Percentiles rank a stretch among this genome's conserved stretches.
These are phyloP conservation scores for Ophiostoma sp. DNA, from an alignment of 2,329 filamentous ascomycete genomes.

Conservation along the genomic window DNA sequence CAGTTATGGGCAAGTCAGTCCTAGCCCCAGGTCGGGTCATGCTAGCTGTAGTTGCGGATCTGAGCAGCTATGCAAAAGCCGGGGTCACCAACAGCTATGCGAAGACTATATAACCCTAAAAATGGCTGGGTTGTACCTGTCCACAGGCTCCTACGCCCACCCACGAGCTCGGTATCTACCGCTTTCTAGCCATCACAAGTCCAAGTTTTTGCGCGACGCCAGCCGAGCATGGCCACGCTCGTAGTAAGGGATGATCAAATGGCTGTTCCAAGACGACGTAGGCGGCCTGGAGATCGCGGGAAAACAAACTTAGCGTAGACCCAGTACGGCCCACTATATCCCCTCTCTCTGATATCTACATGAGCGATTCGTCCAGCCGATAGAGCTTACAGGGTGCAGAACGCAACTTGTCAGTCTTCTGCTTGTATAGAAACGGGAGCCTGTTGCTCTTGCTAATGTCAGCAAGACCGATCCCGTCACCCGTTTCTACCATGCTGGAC, in stretches of 20 bases:
- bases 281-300: no score
- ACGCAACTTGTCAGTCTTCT: background rate
- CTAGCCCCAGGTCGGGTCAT: constrained; percentile 37
- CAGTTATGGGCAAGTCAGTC: constrained; percentile 36
- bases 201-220: no score
- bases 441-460: background rate
- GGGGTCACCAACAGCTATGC: constrained; percentile 41
- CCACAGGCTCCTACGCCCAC: no score
- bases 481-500: background rate
- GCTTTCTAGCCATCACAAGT: no score
- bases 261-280: no score
- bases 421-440: background rate
- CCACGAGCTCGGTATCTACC: no score
- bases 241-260: no score
- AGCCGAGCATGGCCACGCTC: no score
- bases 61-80: constrained; percentile 33
- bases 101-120: constrained; percentile 14
- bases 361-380: background rate
- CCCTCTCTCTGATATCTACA: background rate
- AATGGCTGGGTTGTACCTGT: no score
- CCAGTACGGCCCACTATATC: no score
- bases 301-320: no score
- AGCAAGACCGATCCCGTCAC: background rate
- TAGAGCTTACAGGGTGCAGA: background rate
- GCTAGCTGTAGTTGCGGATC: constrained; percentile 34